phyloP scores from a whole-genome alignment of 768 basidiomycete genomes.

The Trametes elegans region DNA sequence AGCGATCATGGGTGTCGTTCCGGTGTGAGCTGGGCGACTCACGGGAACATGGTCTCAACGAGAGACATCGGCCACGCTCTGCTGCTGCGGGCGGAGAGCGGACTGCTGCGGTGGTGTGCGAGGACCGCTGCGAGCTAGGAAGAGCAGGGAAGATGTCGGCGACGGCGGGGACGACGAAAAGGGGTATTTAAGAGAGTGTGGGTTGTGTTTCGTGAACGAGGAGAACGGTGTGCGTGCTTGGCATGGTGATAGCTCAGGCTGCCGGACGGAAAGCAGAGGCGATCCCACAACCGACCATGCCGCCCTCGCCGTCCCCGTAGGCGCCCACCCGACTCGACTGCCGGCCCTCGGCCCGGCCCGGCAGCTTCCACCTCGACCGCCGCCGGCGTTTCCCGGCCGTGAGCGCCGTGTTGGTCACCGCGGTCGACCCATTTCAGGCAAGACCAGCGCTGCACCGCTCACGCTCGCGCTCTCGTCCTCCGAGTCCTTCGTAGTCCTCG shows the following conservation, averaged over 20 bases:
- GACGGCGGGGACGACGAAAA: neutral
- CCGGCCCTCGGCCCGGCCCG: neutral
- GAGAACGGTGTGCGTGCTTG: neutral
- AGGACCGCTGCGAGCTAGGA: slow-evolving; percentile 1
- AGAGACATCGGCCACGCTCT: neutral
- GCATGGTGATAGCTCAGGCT: neutral
- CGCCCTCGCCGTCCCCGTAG: too few species aligned
- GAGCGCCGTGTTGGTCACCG: neutral
- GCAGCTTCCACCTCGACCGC: neutral
- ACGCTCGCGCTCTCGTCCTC: neutral
- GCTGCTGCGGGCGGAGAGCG: slow-evolving; percentile 10
- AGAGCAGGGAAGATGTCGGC: neutral
- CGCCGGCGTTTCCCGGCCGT: neutral
- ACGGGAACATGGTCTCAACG: slow-evolving; percentile 7
- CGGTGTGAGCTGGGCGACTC: neutral
- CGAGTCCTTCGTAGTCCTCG: neutral
- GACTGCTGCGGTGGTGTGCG: slow-evolving; percentile 2
- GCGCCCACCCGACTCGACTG: neutral
- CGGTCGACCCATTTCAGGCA: slow-evolving; percentile 2
- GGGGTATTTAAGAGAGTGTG: neutral
- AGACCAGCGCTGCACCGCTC: neutral
- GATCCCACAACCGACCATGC: neutral
- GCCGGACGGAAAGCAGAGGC: neutral
- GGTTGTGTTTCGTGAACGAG: neutral
- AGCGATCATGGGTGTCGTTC: neutral